Evolutionary conservation across 2,329 filamentous ascomycete species (phyloP).

Genomic region (Sarocladium brachiariae): DNA sequence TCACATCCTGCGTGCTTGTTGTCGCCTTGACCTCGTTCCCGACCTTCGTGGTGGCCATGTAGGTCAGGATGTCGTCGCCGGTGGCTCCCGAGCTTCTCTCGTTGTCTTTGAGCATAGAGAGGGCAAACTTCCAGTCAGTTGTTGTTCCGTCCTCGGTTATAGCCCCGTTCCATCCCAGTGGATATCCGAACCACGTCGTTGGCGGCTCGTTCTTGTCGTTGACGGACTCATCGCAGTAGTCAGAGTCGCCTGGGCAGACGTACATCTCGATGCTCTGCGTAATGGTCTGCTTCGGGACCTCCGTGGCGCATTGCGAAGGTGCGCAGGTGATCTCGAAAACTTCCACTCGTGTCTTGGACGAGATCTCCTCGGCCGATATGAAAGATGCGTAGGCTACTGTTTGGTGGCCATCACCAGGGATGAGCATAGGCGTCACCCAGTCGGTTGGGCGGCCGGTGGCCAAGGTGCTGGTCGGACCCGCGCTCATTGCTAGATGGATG

Average conservation of each 20-base stretch:
- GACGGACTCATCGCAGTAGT: neutral
- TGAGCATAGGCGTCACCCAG: constrained; percentile 1
- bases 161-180: neutral
- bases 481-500: too few species aligned
- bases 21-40: constrained; percentile 6
- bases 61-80: neutral
- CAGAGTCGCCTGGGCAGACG: constrained; percentile 5
- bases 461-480: neutral
- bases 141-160: neutral
- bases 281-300: constrained; percentile 3
- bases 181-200: constrained; percentile 2
- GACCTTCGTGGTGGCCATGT: constrained; percentile 1
- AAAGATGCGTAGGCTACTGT: constrained; percentile 2
- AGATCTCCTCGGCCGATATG: neutral
- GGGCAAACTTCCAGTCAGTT: neutral
- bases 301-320: constrained; percentile 1
- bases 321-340: constrained; percentile 4
- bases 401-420: neutral
- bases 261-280: constrained; percentile 4
- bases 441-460: neutral
- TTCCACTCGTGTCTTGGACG: constrained; percentile 2
- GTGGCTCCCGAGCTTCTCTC: constrained; percentile 6
- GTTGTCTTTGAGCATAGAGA: constrained; percentile 2
- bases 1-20: neutral
- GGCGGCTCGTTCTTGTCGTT: neutral